Base-by-base conservation (phyloP, 192 early-diverging fungal species). In the Mortierella alpina region DNA sequence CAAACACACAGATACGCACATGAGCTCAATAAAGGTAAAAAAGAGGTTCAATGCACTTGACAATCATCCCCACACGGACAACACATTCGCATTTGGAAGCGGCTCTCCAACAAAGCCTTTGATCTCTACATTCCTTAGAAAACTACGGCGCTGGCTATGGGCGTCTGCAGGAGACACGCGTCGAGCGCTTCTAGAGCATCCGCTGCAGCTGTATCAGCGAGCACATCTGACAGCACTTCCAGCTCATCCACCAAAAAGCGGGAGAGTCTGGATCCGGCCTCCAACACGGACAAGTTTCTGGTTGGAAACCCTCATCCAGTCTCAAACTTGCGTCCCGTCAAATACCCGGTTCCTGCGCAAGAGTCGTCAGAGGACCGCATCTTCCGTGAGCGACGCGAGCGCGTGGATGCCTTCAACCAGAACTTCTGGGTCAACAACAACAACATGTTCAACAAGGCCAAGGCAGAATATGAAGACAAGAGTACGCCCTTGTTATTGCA, bases 351-450 rank as follows among this genome's bases (percentile, higher is more conserved):
- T 53, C 49, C 83, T 7, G 55, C 40, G 20, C 76, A 85, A 42
- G 88, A 87, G 60, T 75, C 88, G n/a, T 14, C 39, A 22, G 80
- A 87, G 76, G 88, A 89, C 44, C 70, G 65, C 12, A 65, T 72
- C 18, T 87, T 87, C 78, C 75, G 88, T 12, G 74, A 86, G 48
- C 50, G 70, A 23, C 56, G 84, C 39, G 77, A 87, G 65, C 68
- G 79, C 23, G 86, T 86, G 18, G 88, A 88, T 66, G 72, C 75
- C 6, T 90, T 86, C 53, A 88, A 90, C 49, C 84, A 88, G 53
- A 67, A 84, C 48, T 90, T 90, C 70, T 90, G 88, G 88, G 73
- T 79, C n/a, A 73, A 55, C 57, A 90, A 90, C 48, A 90, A 90
- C 47, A 57, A 51, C 47, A 70, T 87, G 73, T 90, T 90, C 69